phyloP scores from a whole-genome alignment of 2,329 filamentous ascomycete genomes.

The Bipolaris zeicola region DNA sequence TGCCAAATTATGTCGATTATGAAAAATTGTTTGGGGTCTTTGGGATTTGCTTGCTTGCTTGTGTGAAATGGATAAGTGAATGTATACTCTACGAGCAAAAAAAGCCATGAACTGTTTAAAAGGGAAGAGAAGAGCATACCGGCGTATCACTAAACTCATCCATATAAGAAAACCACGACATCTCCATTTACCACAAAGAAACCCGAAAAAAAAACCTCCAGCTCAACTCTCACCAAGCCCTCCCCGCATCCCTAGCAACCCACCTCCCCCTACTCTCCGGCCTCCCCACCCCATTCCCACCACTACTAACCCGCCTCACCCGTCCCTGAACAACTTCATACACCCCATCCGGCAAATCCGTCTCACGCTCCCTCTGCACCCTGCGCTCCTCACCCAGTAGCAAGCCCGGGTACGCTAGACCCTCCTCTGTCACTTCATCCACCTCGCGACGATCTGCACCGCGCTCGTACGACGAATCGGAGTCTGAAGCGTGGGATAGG shows the following conservation, averaged over 20 bases:
- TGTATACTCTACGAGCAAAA: too few relatives aligned
- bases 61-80: too few relatives aligned
- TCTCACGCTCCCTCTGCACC: constrained; percentile 1
- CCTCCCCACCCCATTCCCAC: neutral
- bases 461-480: neutral
- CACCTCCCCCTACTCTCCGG: neutral
- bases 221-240: neutral
- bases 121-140: too few relatives aligned
- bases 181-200: too few relatives aligned
- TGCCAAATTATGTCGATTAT: too few relatives aligned
- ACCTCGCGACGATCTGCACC: neutral
- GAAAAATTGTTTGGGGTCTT: too few relatives aligned
- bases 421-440: too few relatives aligned
- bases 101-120: too few relatives aligned
- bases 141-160: too few relatives aligned
- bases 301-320: constrained; percentile 8
- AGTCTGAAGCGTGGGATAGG: neutral
- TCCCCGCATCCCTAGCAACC: constrained; percentile 7
- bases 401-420: neutral
- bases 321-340: constrained; percentile 14
- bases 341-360: constrained; percentile 10
- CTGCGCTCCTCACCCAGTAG: neutral
- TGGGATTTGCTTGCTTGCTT: too few relatives aligned
- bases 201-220: too few relatives aligned
- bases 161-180: too few relatives aligned